These are phyloP conservation scores for Allium cepa DNA, from an alignment of 106 monocot species.

Conservation along the genomic window DNA sequence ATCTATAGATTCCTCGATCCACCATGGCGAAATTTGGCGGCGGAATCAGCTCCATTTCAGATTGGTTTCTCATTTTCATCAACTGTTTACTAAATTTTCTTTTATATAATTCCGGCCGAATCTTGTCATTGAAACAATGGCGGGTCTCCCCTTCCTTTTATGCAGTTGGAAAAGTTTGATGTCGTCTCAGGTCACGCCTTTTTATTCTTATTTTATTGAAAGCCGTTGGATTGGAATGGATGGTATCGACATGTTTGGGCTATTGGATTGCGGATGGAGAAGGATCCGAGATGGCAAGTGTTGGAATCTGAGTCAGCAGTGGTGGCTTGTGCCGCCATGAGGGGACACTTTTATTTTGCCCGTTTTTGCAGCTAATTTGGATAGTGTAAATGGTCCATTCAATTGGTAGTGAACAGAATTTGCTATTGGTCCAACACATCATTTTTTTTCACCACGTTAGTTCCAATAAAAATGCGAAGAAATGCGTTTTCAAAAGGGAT, in stretches of 20 bases:
- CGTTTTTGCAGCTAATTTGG: no score
- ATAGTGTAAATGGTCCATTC: no score
- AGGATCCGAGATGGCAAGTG: not conserved
- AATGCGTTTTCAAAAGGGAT: no score
- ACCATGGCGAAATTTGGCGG: conserved; percentile 78
- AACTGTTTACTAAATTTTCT: not conserved
- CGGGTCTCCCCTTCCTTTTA: not conserved
- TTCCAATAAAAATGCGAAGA: no score
- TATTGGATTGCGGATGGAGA: not conserved
- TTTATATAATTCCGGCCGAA: not conserved
- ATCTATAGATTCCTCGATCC: conserved; percentile 65
- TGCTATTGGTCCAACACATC: no score
- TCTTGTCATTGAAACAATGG: conserved; percentile 1
- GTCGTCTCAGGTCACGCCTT: not conserved
- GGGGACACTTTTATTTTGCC: not conserved
- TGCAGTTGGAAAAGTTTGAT: not conserved
- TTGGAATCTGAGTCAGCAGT: conserved; percentile 1
- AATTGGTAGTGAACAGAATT: no score
- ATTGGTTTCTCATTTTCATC: not conserved
- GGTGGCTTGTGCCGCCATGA: conserved; percentile 1
- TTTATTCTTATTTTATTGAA: not conserved
- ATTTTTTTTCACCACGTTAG: no score
- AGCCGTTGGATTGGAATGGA: not conserved
- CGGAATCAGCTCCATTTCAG: conserved; percentile 16
- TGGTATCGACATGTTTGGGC: not conserved